Evolutionary conservation across 2,329 filamentous ascomycete genomes (phyloP).

Genomic region (Diaporthe citriasiana): DNA sequence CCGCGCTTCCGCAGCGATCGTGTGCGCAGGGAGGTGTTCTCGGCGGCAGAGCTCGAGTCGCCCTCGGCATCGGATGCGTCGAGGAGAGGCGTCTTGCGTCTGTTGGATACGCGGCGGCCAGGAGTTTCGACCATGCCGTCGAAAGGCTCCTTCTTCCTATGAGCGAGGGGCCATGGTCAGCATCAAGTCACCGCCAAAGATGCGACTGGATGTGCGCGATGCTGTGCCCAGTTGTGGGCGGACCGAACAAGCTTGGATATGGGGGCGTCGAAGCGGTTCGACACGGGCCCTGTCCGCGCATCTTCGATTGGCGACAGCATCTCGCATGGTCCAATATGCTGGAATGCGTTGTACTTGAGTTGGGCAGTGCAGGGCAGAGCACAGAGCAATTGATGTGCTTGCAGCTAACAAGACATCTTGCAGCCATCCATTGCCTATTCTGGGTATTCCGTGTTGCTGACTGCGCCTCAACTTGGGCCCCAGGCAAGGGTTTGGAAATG

Average conservation of each 20-base stretch:
- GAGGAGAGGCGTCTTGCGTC: slow-evolving; percentile 64
- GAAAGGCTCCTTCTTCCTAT: slow-evolving; percentile 73
- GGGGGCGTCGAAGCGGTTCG: neutral
- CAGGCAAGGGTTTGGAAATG: slow-evolving; percentile 1
- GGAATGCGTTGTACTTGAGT: neutral
- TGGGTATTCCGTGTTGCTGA: slow-evolving; percentile 6
- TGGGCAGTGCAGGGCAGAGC: neutral
- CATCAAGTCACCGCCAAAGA: neutral
- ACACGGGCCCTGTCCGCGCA: neutral
- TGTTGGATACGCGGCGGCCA: slow-evolving; percentile 57
- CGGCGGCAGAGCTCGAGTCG: slow-evolving; percentile 64
- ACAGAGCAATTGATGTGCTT: slow-evolving; percentile 1
- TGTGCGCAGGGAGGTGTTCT: slow-evolving; percentile 52
- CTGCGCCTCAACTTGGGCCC: slow-evolving; percentile 5
- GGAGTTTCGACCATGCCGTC: slow-evolving; percentile 74
- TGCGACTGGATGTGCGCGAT: neutral
- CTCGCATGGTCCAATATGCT: neutral
- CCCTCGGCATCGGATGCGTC: slow-evolving; percentile 63
- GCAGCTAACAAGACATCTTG: neutral
- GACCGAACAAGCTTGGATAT: neutral
- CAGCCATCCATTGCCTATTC: slow-evolving; percentile 14
- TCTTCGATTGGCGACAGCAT: neutral
- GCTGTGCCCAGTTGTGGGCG: neutral
- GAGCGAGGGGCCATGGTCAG: neutral
- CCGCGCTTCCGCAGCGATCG: slow-evolving; percentile 59